These are phyloP conservation scores for Colletotrichum magnum DNA, from an alignment of 2,329 filamentous ascomycete species.

Conservation along the genomic window DNA sequence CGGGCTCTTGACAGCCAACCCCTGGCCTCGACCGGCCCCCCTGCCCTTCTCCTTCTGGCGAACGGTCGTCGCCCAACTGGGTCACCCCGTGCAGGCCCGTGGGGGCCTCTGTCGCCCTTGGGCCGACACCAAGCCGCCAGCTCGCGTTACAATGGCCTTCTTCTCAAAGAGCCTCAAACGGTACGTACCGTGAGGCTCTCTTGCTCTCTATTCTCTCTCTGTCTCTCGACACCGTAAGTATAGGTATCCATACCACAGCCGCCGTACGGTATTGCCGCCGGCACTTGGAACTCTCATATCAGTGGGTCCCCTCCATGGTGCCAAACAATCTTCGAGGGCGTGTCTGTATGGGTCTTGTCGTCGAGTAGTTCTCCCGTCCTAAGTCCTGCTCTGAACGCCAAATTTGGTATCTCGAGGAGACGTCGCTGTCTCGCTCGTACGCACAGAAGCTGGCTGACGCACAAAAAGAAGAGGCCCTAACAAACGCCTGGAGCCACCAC, in stretches of 20 bases:
- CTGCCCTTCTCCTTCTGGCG: constrained; percentile 33
- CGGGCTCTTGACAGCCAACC: constrained; percentile 31
- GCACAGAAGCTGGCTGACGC: constrained; percentile 29
- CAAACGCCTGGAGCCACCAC: neutral
- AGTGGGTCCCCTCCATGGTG: constrained; percentile 18
- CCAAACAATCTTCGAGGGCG: constrained; percentile 2
- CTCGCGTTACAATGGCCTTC: constrained; percentile 12
- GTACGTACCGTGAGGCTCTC: neutral
- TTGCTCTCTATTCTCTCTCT: no score
- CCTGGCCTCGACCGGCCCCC: constrained; percentile 6
- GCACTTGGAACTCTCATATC: constrained; percentile 13
- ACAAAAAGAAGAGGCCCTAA: neutral
- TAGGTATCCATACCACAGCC: neutral
- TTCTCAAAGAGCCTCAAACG: constrained; percentile 35
- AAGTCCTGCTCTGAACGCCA: constrained; percentile 24
- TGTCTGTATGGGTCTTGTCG: constrained; percentile 9
- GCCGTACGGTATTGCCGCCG: constrained; percentile 25
- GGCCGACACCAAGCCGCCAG: constrained; percentile 33
- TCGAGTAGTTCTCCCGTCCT: constrained; percentile 25
- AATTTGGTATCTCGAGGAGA: constrained; percentile 20
- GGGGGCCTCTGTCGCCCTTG: constrained; percentile 23
- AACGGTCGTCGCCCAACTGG: constrained; percentile 36
- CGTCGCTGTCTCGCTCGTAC: constrained; percentile 28
- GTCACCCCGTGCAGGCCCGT: constrained; percentile 27
- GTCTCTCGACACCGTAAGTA: no score